Evolutionary conservation across 2,329 filamentous ascomycete genomes (phyloP), one percentile per base, ranked within the genome.

Genomic region (Aspergillus thermomutatus): DNA sequence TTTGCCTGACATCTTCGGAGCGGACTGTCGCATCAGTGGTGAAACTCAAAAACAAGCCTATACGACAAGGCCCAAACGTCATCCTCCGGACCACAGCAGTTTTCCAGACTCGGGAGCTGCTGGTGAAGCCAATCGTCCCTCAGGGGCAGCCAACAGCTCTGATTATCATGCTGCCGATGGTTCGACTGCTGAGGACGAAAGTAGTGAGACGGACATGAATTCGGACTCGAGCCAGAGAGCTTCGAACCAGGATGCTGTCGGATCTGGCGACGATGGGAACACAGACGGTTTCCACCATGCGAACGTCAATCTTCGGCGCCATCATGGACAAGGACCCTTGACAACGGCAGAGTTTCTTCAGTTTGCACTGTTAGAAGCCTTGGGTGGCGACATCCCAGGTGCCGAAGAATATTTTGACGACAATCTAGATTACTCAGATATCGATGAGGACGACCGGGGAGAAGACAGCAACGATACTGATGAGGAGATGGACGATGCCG

Each of bases 1-100:
- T 4, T 54, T 71, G 17, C 66, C 66, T 28, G 65, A 72, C 54
- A 60, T 74, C 9, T 70, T 74, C 34, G 64, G 61, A 34, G 47
- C 60, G 14, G 66, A 69, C 27, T 69, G 61, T 49, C 56, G 57
- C 25, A 63, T 70, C 28, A 60, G 28, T 26, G 54, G 27, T 48
- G 43, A n/a, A 47, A 17, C 4, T 37, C 31, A 37, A 17, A 37
- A 17, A 14, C 31, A 17, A 3, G 31, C 2, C 5, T 17, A 31
- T 48, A 25, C 28, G 19, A 28, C n/a, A 17, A 50, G 3, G 34
- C 21, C 9, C 11, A 21, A 50, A 14, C 9, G 28, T 25, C 34
- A 40, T 4, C 26, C 19, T 7, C 7, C 19, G 34, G n/a, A 28
- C 11, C 11, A n/a, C 49, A n/a, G 28, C 6, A 50, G 26, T n/a